Base-by-base conservation (phyloP, 2,329 filamentous ascomycete species). In the Diaporthe ilicicola region DNA sequence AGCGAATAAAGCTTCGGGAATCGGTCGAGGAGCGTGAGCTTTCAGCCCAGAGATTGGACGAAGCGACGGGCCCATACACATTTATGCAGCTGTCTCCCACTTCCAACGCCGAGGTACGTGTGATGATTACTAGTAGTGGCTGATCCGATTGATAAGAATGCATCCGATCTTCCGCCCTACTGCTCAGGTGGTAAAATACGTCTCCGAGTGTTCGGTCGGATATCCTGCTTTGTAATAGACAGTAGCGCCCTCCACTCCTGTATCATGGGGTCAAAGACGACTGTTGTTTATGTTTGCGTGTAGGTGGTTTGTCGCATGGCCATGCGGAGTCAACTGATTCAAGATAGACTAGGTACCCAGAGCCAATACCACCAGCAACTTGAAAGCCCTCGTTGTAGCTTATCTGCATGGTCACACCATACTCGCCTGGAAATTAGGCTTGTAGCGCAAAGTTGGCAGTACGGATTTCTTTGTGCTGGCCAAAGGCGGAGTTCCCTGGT, bases 181-280 rank as follows among this genome's bases (percentile, higher is more conserved):
- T n/a, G n/a, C n/a, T n/a, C n/a, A n/a, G n/a, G 4, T 8, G 32
- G 1, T 22, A 6, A 37, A 10, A 34, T 59, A 37, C n/a, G 34
- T 9, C 7, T 27, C 27, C 59, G 59, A 44, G 42, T 19, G 17
- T 42, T 62, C 59, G 59, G 59, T 62, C 59, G 59, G 59, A 62
- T 62, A 48, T 48, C 59, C 22, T 62, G 59, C 59, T 62, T 62
- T 62, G 59, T 62, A 62, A 62, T 62, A 34, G 56, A 2, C 19
- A 46, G 27, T 62, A 17, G 56, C 39, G 34, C 2, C 39, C 32
- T 61, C 39, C 24, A 10, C 9, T 32, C 27, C 56, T 13, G 44
- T 10, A 24, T 22, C 27, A 42, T 34, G 59, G 55, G 59, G 59
- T 37, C 34, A 12, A 9, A 1, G 3, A 24, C 13, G 27, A 3